Evolutionary conservation across 768 basidiomycete genomes (phyloP).

Genomic region (Chiua virens): DNA sequence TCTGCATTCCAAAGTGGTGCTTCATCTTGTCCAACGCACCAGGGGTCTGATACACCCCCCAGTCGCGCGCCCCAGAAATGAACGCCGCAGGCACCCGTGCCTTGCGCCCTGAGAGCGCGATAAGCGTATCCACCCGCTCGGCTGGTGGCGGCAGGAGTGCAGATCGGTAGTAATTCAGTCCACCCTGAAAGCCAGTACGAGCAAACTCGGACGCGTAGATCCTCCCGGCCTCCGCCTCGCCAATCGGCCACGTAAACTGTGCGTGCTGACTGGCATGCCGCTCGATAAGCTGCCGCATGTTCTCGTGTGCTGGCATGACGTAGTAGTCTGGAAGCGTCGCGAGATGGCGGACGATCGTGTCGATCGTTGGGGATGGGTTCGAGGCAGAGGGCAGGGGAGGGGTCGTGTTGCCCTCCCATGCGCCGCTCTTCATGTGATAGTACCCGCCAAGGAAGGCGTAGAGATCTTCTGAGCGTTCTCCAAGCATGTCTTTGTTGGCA

Average conservation of each 20-base stretch:
- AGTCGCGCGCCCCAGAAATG: constrained; percentile 54
- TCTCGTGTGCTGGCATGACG: constrained; percentile 53
- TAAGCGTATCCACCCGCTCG: constrained; percentile 39
- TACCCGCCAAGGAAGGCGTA: constrained; percentile 24
- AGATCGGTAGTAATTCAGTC: constrained; percentile 55
- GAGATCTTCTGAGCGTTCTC: constrained; percentile 18
- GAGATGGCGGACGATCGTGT: constrained; percentile 32
- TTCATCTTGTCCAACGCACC: constrained; percentile 48
- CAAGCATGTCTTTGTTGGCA: constrained; percentile 47
- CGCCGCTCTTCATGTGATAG: constrained; percentile 56
- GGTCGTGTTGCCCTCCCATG: constrained; percentile 45
- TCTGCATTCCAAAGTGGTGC: constrained; percentile 32
- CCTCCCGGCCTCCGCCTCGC: constrained; percentile 39
- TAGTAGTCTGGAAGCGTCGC: constrained; percentile 57
- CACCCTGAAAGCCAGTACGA: constrained; percentile 63
- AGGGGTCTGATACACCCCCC: constrained; percentile 59
- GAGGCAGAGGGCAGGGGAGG: constrained; percentile 37
- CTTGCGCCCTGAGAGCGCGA: constrained; percentile 44
- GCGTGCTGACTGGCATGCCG: constrained; percentile 33
- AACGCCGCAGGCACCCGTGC: constrained; percentile 58
- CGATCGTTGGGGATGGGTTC: constrained; percentile 17
- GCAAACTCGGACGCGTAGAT: constrained; percentile 51
- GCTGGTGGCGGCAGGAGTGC: constrained; percentile 31
- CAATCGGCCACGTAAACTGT: constrained; percentile 44
- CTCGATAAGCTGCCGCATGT: constrained; percentile 51